Evolutionary conservation across 1,284 basidiomycete species (phyloP).

Genomic region (Cryptococcus amylolentus): DNA sequence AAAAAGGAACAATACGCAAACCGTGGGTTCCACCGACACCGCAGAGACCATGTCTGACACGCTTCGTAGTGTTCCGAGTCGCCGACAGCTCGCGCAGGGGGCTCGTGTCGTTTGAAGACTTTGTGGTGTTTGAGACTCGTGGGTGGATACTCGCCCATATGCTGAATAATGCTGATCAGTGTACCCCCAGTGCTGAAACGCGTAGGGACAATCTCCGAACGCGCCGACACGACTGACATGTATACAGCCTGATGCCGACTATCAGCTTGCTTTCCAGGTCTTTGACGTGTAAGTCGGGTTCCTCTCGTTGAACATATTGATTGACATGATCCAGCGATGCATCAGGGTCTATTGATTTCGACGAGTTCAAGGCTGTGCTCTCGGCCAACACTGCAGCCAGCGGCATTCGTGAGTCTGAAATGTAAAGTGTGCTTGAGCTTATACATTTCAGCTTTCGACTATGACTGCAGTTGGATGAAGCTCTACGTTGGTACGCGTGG

Average conservation of each 20-base stretch:
- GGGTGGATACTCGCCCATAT: constrained; percentile 2
- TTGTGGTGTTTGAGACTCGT: constrained; percentile 81
- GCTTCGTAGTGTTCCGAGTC: constrained; percentile 69
- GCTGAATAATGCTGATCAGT: neutral
- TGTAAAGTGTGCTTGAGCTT: neutral
- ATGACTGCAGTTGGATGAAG: constrained; percentile 92
- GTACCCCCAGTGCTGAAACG: constrained; percentile 37
- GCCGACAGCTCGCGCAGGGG: constrained; percentile 76
- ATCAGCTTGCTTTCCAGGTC: constrained; percentile 93
- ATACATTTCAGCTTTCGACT: constrained; percentile 68
- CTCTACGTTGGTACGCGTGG: constrained; percentile 87
- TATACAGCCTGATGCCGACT: constrained; percentile 80
- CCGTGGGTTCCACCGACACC: constrained; percentile 32
- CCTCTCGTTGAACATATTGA: neutral
- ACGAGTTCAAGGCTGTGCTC: constrained; percentile 89
- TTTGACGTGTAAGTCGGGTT: constrained; percentile 75
- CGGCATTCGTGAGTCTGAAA: constrained; percentile 59
- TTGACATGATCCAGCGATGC: constrained; percentile 60
- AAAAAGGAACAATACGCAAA: constrained; percentile 78
- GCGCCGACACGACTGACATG: neutral
- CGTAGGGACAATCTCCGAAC: constrained; percentile 11
- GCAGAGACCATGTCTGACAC: constrained; percentile 15
- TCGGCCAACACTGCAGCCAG: constrained; percentile 61
- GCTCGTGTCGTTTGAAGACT: constrained; percentile 88
- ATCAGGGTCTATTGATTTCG: constrained; percentile 81